These are phyloP conservation scores for Gossypium sturtianum DNA, from an alignment of 345 rosid species.

Conservation along the genomic window DNA sequence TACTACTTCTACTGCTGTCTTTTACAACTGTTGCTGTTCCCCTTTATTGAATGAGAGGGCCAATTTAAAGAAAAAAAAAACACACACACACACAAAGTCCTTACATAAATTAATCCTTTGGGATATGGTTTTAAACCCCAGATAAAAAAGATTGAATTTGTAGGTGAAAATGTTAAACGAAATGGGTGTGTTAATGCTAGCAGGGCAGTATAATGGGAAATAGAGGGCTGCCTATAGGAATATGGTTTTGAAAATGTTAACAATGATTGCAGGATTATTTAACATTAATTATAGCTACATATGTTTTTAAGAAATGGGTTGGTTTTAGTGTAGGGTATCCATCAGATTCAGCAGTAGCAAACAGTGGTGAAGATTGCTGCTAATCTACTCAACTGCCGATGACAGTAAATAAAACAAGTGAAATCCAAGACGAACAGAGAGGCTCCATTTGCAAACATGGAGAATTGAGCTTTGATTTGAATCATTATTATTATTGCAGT, in stretches of 20 bases:
- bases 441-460: not conserved
- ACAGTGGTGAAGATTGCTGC: constrained; percentile 4
- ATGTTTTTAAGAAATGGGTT: not conserved
- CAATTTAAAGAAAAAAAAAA: not conserved
- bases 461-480: not conserved
- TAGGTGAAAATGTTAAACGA: not conserved
- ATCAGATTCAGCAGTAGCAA: not conserved
- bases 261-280: not conserved
- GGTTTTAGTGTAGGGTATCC: not conserved
- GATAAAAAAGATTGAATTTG: not conserved
- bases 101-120: too few relatives aligned
- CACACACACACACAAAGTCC: too few relatives aligned
- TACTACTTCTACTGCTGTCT: not conserved
- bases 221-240: too few relatives aligned
- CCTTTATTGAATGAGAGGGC: not conserved
- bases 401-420: not conserved
- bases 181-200: not conserved
- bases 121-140: not conserved
- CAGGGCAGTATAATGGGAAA: too few relatives aligned
- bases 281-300: too few relatives aligned
- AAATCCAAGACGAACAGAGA: not conserved
- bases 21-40: not conserved
- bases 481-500: not conserved
- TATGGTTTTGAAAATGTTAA: not conserved
- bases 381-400: not conserved